Evolutionary conservation across 768 basidiomycete species (phyloP).

Genomic region (Pleurotus sapidus): DNA sequence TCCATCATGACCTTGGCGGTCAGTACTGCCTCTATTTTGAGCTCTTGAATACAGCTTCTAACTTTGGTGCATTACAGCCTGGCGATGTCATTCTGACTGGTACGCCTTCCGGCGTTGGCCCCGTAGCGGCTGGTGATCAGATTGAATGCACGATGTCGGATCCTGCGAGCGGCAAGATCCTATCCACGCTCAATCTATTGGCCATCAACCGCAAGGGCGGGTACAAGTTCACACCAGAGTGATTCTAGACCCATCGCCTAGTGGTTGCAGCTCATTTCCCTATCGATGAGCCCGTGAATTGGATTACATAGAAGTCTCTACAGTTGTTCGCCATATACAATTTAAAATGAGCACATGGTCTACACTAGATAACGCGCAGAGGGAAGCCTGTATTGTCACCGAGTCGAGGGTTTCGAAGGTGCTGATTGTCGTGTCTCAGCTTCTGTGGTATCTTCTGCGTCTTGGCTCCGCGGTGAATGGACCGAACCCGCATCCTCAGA

Average conservation of each 20-base stretch:
- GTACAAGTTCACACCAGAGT: conserved; percentile 31
- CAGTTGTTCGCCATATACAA: not conserved
- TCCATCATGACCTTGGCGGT: conserved; percentile 98
- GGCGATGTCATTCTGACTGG: conserved; percentile 91
- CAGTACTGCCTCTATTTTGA: conserved; percentile 12
- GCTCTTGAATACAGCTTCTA: not conserved
- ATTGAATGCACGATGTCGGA: conserved; percentile 73
- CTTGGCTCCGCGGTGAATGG: not conserved
- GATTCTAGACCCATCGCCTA: not conserved
- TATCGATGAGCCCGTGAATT: not conserved
- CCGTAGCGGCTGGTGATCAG: conserved; percentile 69
- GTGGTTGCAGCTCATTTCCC: no score
- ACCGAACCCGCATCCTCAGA: conserved; percentile 18
- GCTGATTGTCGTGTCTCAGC: not conserved
- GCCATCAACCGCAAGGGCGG: conserved; percentile 69
- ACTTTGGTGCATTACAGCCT: conserved; percentile 46
- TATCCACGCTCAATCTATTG: conserved; percentile 64
- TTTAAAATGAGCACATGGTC: not conserved
- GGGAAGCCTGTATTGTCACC: not conserved
- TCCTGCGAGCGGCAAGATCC: conserved; percentile 41
- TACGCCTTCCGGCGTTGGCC: conserved; percentile 90
- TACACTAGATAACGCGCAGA: not conserved
- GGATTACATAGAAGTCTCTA: not conserved
- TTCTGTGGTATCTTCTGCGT: not conserved
- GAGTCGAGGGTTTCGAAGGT: not conserved